A percentile compares a stretch with the other conserved stretches of the same genome.
These are phyloP conservation scores for Aureobasidium sp. DNA, from an alignment of 2,329 filamentous ascomycete species.

Conservation along the genomic window DNA sequence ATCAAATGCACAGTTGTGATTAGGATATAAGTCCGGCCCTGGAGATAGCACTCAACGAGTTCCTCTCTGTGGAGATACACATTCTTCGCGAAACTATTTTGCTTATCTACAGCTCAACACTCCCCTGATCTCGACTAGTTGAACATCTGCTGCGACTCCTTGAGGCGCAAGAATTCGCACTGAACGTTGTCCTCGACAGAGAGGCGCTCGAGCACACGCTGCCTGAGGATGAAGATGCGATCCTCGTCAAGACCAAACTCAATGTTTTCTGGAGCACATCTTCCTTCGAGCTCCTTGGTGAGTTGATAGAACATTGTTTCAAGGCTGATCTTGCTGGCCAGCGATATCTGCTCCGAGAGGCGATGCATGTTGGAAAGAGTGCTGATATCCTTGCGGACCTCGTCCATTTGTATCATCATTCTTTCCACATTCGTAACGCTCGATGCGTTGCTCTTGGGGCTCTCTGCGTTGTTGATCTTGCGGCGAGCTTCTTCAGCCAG, in stretches of 20 bases:
- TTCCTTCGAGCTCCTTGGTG: not conserved
- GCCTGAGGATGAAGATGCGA: not conserved
- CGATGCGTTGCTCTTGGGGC: not conserved
- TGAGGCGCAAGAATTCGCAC: not conserved
- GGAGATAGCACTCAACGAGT: too few species aligned
- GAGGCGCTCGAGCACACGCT: conserved; percentile 2
- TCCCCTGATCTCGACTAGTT: not conserved
- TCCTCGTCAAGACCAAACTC: not conserved
- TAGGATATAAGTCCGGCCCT: too few species aligned
- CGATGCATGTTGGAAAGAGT: not conserved
- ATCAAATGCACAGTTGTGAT: too few species aligned
- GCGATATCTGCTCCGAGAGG: not conserved
- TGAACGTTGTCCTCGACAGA: not conserved
- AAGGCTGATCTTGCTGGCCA: not conserved
- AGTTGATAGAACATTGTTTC: not conserved
- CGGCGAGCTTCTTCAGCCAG: not conserved
- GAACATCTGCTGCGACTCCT: not conserved
- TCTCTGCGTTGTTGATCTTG: not conserved
- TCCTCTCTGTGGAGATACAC: too few species aligned
- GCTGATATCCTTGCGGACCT: not conserved
- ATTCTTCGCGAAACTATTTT: too few species aligned
- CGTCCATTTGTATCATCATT: not conserved
- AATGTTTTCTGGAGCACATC: not conserved
- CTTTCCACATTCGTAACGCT: not conserved
- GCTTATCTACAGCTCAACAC: too few species aligned